Evolutionary conservation across 2,329 filamentous ascomycete genomes (phyloP), one percentile per base, ranked within the genome.

Genomic region (Aspergillus awamori): DNA sequence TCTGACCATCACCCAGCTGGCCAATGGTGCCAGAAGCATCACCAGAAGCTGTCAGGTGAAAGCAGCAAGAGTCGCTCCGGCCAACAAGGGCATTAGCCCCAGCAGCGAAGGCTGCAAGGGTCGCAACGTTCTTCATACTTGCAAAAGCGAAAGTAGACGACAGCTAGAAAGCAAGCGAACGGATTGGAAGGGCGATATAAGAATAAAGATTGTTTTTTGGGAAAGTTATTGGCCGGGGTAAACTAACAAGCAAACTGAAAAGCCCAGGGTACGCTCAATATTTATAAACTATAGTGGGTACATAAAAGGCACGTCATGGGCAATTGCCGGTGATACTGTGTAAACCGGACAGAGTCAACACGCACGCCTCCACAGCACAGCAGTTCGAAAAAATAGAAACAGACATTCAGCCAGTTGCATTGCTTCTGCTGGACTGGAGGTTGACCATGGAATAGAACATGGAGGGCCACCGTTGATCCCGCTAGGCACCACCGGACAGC

Each of bases 1-100:
- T 83, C 76, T 90, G 87, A 8, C 88, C 88, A 71, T 88, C 85
- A 56, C 63, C 68, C 39, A 90, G 79, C 70, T 90, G 84, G 10
- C 85, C 87, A 45, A 90, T 76, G 4, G 77, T 71, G n/a, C 86
- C 85, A 30, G 80, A 78, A 17, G 77, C 73, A 59, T 76, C 79
- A 17, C 83, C 83, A 39, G 77, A 77, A 38, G 83, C 81, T 4
- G 76, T 79, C 38, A 88, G 69, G 61, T 80, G 76, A 73, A 88
- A 87, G 64, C 81, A 82, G 69, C 85, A 85, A 51, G 70, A 75
- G 41, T 72, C 72, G 53, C 69, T 65, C 51, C 78, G 72, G 60
- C 72, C 61, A 59, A 78, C 71, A 26, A 80, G 71, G 51, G 80
- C 81, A 65, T 81, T 79, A 58, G 78, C 75, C 47, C 77, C 75